A percentile compares a stretch with the other conserved stretches of the same genome.
phyloP scores from a whole-genome alignment of 176 grass and related monocot species.

The Triticum turgidum region DNA sequence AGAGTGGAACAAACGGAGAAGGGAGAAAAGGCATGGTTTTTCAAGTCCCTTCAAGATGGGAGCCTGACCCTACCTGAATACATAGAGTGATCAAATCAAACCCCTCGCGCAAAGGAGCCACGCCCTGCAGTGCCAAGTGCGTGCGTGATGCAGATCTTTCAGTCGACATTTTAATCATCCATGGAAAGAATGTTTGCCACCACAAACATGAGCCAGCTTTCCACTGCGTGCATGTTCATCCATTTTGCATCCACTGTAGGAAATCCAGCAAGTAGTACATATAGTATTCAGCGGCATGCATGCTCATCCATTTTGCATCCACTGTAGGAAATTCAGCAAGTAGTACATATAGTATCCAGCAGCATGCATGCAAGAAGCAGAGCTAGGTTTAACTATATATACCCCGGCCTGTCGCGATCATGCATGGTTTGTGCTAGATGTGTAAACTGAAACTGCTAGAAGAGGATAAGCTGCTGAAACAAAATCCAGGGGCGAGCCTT shows the following conservation, averaged over 20 bases:
- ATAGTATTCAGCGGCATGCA: not conserved
- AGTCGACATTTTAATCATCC: no score
- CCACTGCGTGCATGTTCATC: not conserved
- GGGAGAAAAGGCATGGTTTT: not conserved
- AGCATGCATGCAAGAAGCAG: not conserved
- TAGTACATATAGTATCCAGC: not conserved
- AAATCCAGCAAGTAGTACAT: not conserved
- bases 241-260: not conserved
- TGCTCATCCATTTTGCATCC: not conserved
- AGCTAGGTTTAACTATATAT: not conserved
- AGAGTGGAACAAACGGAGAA: not conserved
- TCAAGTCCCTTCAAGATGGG: constrained; percentile 26
- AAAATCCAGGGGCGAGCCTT: not conserved
- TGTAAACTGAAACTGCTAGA: not conserved
- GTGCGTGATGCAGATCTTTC: constrained; percentile 27
- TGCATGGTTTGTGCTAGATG: not conserved
- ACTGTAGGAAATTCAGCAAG: not conserved
- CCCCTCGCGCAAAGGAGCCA: constrained; percentile 17
- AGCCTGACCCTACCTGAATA: constrained; percentile 33
- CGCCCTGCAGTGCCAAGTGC: constrained; percentile 1
- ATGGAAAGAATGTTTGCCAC: constrained; percentile 14
- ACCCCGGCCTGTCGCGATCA: not conserved
- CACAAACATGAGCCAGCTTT: constrained; percentile 19
- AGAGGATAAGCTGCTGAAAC: not conserved
- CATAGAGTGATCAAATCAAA: constrained; percentile 19